These are phyloP conservation scores for Trichoderma guizhouense DNA, from an alignment of 2,329 filamentous ascomycete genomes.

Conservation along the genomic window DNA sequence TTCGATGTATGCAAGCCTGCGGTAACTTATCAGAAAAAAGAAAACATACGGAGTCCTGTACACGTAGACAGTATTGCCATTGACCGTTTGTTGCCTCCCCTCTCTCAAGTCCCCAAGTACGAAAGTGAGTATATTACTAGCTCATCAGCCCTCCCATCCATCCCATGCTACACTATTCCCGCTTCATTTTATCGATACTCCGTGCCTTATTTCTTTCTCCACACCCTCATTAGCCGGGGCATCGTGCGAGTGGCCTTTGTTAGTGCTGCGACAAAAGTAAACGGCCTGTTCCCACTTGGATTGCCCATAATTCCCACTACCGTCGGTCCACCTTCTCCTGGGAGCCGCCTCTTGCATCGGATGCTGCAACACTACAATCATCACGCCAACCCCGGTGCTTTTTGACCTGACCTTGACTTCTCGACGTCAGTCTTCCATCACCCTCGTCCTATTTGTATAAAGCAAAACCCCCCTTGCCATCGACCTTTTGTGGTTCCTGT, in stretches of 20 bases:
- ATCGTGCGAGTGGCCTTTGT: conserved; percentile 3
- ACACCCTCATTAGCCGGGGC: conserved; percentile 15
- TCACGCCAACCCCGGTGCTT: conserved; percentile 9
- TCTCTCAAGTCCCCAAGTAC: background rate
- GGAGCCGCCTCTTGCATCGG: background rate
- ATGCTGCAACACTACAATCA: conserved; percentile 3
- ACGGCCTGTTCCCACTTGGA: conserved; percentile 1
- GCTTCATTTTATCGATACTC: conserved; percentile 16
- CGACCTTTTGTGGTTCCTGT: background rate
- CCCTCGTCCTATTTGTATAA: conserved; percentile 5
- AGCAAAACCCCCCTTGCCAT: background rate
- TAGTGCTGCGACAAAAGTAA: conserved; percentile 9
- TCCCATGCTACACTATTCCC: conserved; percentile 4
- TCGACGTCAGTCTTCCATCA: conserved; percentile 15
- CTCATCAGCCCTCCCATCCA: background rate
- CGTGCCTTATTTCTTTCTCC: conserved; percentile 16
- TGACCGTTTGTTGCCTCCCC: background rate
- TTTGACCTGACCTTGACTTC: conserved; percentile 2
- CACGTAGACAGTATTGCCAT: background rate
- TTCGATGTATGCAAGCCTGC: background rate
- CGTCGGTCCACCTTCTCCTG: conserved; percentile 14
- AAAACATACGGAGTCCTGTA: background rate
- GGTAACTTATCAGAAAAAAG: background rate
- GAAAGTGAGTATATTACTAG: background rate
- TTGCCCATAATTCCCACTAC: background rate